Evolutionary conservation across 2,329 filamentous ascomycete genomes (phyloP).

Genomic region (Sporothrix variecibatus): DNA sequence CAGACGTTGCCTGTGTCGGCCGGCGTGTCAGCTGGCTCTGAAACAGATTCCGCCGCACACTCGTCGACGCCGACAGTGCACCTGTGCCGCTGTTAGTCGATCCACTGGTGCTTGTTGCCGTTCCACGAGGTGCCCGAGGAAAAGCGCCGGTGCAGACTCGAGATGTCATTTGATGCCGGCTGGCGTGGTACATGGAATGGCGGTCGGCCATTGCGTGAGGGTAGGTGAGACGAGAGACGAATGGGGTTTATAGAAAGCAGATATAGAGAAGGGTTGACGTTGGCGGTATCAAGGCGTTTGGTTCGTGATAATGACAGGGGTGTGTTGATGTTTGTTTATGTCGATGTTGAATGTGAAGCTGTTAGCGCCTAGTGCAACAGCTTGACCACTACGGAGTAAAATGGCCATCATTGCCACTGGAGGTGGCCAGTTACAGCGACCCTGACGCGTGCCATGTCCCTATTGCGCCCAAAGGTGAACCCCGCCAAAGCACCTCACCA

Average conservation of each 20-base stretch:
- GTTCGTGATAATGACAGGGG: not conserved
- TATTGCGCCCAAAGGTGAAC: not conserved
- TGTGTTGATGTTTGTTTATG: constrained; percentile 1
- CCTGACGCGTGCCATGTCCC: not conserved
- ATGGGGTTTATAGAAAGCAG: not conserved
- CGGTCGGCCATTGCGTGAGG: constrained; percentile 29
- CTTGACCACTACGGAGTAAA: not conserved
- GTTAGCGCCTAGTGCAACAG: not conserved
- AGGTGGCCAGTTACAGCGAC: not conserved
- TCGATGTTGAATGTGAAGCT: not conserved
- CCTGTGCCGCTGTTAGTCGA: not conserved
- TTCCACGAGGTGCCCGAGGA: constrained; percentile 4
- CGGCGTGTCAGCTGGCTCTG: constrained; percentile 60
- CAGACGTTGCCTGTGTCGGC: constrained; percentile 48
- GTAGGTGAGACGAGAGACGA: not conserved
- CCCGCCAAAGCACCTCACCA: constrained; percentile 7
- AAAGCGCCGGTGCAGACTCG: constrained; percentile 23
- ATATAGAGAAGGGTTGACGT: not conserved
- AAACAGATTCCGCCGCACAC: constrained; percentile 59
- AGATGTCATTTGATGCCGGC: constrained; percentile 21
- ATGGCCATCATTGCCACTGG: not conserved
- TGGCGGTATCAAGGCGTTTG: not conserved
- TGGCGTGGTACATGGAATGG: constrained; percentile 18
- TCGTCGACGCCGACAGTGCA: constrained; percentile 29
- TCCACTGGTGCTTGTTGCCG: not conserved